These are phyloP conservation scores for Brassica balearica DNA, from an alignment of 441 rosid genomes.

Conservation along the genomic window DNA sequence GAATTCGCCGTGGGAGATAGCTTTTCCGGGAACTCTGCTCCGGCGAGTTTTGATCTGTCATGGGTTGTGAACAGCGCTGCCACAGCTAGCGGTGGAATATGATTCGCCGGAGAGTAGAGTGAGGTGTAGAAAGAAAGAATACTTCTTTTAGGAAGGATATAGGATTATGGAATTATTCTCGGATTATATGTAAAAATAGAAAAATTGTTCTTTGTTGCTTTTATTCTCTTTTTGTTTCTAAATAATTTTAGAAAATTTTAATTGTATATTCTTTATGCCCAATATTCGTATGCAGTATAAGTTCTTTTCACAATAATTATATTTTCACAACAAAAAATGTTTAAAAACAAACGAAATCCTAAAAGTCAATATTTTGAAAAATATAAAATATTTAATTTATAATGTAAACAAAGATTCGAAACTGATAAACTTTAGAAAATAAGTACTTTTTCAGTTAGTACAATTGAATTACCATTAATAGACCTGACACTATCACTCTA, in stretches of 20 bases:
- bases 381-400: neutral
- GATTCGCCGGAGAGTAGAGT: slow-evolving; percentile 30
- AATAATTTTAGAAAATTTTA: slow-evolving; percentile 19
- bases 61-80: slow-evolving; percentile 62
- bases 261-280: slow-evolving; percentile 35
- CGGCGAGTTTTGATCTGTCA: slow-evolving; percentile 66
- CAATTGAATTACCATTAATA: neutral
- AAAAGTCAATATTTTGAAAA: neutral
- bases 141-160: slow-evolving; percentile 40
- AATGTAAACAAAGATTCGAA: neutral
- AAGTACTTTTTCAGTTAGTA: neutral
- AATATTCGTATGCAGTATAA: neutral
- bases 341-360: neutral
- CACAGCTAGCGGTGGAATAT: slow-evolving; percentile 61
- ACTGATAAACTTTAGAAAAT: neutral
- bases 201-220: slow-evolving; percentile 23
- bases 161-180: slow-evolving; percentile 38
- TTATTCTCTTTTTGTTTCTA: slow-evolving; percentile 3
- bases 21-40: slow-evolving; percentile 58
- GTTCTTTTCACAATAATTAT: too few species aligned
- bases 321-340: neutral
- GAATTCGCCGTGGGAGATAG: slow-evolving; percentile 55
- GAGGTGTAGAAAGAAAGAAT: slow-evolving; percentile 37
- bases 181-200: slow-evolving; percentile 41
- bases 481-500: slow-evolving; percentile 20